phyloP scores from a whole-genome alignment of 129 eudicot genomes.

The Tagetes erecta region DNA sequence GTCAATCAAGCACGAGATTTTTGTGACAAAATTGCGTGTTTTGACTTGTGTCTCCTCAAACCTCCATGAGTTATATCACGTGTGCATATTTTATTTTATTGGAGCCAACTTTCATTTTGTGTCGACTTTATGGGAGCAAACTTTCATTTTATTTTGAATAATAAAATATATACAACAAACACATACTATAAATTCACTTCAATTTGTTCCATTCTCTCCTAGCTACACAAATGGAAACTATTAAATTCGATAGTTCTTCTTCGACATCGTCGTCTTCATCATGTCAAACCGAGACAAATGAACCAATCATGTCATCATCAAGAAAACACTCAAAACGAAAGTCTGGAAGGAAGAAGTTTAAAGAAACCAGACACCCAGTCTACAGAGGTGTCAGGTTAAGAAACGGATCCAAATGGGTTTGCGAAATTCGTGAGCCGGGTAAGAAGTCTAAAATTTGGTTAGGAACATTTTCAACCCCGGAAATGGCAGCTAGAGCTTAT shows the following conservation, averaged over 20 bases:
- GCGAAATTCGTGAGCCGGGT: slow-evolving; percentile 45
- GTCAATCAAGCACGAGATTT: slow-evolving; percentile 27
- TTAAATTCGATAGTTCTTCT: slow-evolving; percentile 31
- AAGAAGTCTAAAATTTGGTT: slow-evolving; percentile 48
- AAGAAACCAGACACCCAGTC: slow-evolving; percentile 43
- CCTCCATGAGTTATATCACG: background rate
- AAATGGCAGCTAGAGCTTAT: slow-evolving; percentile 52
- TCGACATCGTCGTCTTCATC: slow-evolving; percentile 27
- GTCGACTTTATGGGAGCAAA: slow-evolving; percentile 28
- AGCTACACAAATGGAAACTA: slow-evolving; percentile 19
- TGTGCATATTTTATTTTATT: background rate
- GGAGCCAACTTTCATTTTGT: background rate
- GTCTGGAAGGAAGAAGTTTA: slow-evolving; percentile 37
- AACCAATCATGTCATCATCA: background rate
- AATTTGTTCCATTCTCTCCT: slow-evolving; percentile 10
- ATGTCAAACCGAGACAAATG: slow-evolving; percentile 10
- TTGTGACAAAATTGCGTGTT: slow-evolving; percentile 19
- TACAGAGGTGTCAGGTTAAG: slow-evolving; percentile 40
- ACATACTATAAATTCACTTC: background rate
- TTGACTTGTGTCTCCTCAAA: no score
- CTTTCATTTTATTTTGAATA: background rate
- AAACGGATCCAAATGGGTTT: slow-evolving; percentile 45
- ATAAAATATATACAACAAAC: background rate
- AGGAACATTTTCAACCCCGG: slow-evolving; percentile 49
- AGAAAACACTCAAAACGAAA: slow-evolving; percentile 16